Evolutionary conservation across 768 basidiomycete genomes (phyloP).

Genomic region (Kwoniella heveanensis): DNA sequence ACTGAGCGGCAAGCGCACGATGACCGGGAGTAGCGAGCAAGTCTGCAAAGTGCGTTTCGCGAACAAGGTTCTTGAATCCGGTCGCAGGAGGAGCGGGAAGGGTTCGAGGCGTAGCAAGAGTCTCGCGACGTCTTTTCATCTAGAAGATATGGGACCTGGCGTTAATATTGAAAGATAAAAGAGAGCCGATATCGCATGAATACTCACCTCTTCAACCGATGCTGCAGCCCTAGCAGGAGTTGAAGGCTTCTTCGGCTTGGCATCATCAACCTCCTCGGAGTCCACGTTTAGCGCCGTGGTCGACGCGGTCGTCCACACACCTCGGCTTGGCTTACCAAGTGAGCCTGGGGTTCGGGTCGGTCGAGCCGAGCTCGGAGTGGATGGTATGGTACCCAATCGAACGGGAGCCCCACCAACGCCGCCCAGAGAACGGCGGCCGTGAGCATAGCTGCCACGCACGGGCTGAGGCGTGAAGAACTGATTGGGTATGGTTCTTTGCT

Average conservation of each 20-base stretch:
- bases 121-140: slow-evolving; percentile 34
- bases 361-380: slow-evolving; percentile 27
- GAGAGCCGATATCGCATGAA: background rate
- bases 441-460: slow-evolving; percentile 16
- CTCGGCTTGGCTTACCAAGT: slow-evolving; percentile 35
- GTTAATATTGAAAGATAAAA: background rate
- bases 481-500: slow-evolving; percentile 20
- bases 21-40: slow-evolving; percentile 30
- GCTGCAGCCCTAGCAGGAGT: slow-evolving; percentile 16
- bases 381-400: slow-evolving; percentile 28
- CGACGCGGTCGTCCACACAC: slow-evolving; percentile 1
- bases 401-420: slow-evolving; percentile 41
- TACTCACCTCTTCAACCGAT: slow-evolving; percentile 19
- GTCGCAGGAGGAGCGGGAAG: slow-evolving; percentile 42
- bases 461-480: slow-evolving; percentile 52
- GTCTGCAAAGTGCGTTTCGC: slow-evolving; percentile 18
- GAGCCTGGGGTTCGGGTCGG: slow-evolving; percentile 22
- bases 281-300: slow-evolving; percentile 16
- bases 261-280: slow-evolving; percentile 6
- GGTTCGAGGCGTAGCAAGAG: slow-evolving; percentile 48
- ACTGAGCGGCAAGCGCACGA: slow-evolving; percentile 28
- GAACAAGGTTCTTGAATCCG: slow-evolving; percentile 41
- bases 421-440: slow-evolving; percentile 40
- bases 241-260: slow-evolving; percentile 14
- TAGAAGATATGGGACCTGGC: slow-evolving; percentile 2